Conservation (phyloP, 2,329 filamentous ascomycete species). For the Sphaceloma murrayae region DNA sequence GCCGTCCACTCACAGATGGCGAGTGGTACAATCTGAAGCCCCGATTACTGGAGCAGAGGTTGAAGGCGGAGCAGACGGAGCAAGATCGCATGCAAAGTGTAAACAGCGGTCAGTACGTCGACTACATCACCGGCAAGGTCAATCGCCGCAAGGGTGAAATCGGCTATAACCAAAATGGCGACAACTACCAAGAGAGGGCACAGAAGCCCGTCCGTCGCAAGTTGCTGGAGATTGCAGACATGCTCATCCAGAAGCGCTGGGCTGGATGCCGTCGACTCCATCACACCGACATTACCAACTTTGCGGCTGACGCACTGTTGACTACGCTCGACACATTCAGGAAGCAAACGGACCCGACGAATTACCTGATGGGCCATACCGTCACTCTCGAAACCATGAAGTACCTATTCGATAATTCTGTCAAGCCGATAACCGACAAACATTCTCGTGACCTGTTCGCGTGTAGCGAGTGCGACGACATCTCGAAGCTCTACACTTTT, state of each 20-base stretch:
- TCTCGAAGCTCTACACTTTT: conserved; percentile 61
- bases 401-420: conserved; percentile 69
- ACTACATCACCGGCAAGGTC: conserved; percentile 6
- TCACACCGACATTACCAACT: conserved; percentile 54
- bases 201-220: conserved; percentile 58
- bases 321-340: conserved; percentile 20
- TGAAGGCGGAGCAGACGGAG: conserved; percentile 52
- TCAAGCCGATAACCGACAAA: conserved; percentile 58
- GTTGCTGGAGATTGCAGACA: conserved; percentile 58
- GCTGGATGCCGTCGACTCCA: conserved; percentile 52
- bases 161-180: conserved; percentile 45
- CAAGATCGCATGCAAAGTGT: conserved; percentile 40
- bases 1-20: conserved; percentile 55
- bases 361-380: conserved; percentile 21
- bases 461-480: conserved; percentile 52
- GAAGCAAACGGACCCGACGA: conserved; percentile 30
- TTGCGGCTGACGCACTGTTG: conserved; percentile 63
- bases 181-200: conserved; percentile 60
- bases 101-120: conserved; percentile 11
- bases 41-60: conserved; percentile 56
- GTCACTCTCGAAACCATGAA: conserved; percentile 69
- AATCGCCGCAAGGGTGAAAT: conserved; percentile 5
- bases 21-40: conserved; percentile 62
- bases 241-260: conserved; percentile 59
- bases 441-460: conserved; percentile 64